Conservation (phyloP, 306 rosid species). For the Vigna unguiculata region DNA sequence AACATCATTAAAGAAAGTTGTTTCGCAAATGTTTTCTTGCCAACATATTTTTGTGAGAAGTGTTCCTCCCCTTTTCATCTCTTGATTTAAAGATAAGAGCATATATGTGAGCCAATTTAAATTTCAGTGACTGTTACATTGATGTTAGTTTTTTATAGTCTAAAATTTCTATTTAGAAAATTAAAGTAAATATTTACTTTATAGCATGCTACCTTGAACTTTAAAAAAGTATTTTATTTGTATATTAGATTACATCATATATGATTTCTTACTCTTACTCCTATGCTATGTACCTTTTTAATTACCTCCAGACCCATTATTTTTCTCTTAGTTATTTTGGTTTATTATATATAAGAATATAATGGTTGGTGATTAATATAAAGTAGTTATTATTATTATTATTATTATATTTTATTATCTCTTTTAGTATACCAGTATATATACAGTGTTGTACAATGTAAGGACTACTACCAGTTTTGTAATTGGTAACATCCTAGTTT, state of each 20-base stretch:
- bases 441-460: neutral
- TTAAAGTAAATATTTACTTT: neutral
- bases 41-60: neutral
- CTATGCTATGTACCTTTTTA: neutral
- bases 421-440: neutral
- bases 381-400: neutral
- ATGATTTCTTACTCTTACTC: neutral
- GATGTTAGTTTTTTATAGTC: neutral
- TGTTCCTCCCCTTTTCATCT: neutral
- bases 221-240: too few relatives aligned
- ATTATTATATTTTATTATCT: neutral
- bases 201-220: too few relatives aligned
- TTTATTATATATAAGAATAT: too few relatives aligned
- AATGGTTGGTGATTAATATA: neutral
- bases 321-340: neutral
- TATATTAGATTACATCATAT: neutral
- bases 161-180: neutral
- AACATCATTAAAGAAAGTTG: neutral
- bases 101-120: neutral
- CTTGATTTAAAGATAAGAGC: neutral
- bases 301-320: neutral
- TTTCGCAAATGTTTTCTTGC: neutral
- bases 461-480: neutral
- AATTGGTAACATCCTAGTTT: constrained; percentile 7
- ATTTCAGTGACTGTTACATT: neutral